Evolutionary conservation across 2,329 filamentous ascomycete species (phyloP), one percentile per base, ranked within the genome.

Genomic region (Elsinoe ampelina): DNA sequence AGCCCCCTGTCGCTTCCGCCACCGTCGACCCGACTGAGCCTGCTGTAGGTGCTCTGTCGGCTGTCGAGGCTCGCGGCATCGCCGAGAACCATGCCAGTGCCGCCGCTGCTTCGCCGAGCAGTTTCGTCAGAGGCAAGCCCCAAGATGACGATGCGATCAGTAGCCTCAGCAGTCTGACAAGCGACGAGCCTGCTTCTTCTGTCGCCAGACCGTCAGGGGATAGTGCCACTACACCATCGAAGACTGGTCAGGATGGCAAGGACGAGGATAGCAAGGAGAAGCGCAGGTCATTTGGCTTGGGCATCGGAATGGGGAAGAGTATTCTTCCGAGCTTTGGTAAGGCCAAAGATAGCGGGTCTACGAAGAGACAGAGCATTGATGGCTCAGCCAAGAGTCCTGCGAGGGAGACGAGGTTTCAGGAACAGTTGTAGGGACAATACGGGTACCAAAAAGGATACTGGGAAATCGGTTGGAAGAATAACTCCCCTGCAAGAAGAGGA

Each of bases 361-460:
- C 22, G 38, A 43, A 36, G 26, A 55, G 38, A n/a, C 20, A n/a
- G 38, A 45, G 54, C 19, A n/a, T 45, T 11, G 38, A 47, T 38
- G 41, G 54, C 10, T 34, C 22, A 10, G 39, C 54, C 41, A 30
- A 39, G 54, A 83, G 80, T 65, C 80, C 80, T 0, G 75, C 70
- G 3, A 71, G 81, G 55, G 79, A 80, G 60, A 82, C 81, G 38
- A 78, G 74, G 62, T 85, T 85, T 61, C 73, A 72, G 48, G 82
- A 85, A 69, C 77, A 79, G 60, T 75, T 84, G 57, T 74, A 63
- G 66, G 22, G 34, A 19, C 13, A 10, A 19, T 15, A n/a, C n/a
- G n/a, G 22, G 17, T 11, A 17, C 32, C 1, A 54, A 3, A 17
- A 7, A 35, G 47, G 47, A 30, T 5, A 10, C 5, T 10, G 2